A percentile compares a stretch with the other conserved stretches of the same genome.
These are phyloP conservation scores for Aureobasidium sp. DNA, from an alignment of 2,329 filamentous ascomycete species.

Conservation along the genomic window DNA sequence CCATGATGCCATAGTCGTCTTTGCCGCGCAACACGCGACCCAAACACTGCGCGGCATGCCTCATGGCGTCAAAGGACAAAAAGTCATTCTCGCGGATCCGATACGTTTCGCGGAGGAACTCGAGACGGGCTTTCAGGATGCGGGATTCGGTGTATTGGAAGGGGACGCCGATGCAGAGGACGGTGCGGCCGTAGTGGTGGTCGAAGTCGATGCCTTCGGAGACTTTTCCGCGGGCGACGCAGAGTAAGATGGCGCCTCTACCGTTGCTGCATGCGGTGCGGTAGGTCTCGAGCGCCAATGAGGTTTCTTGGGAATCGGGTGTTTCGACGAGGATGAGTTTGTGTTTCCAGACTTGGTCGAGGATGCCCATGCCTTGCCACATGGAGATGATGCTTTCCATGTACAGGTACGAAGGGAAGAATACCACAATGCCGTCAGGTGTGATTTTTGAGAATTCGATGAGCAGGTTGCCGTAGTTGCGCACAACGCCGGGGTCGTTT, in stretches of 20 bases:
- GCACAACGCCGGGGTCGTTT: slow-evolving; percentile 92
- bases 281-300: slow-evolving; percentile 90
- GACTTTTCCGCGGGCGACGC: slow-evolving; percentile 94
- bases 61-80: slow-evolving; percentile 96
- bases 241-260: slow-evolving; percentile 83
- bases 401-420: slow-evolving; percentile 97
- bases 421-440: slow-evolving; percentile 96
- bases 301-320: slow-evolving; percentile 93
- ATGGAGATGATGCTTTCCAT: slow-evolving; percentile 99
- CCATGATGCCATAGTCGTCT: slow-evolving; percentile 99
- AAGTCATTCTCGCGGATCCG: slow-evolving; percentile 97
- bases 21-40: slow-evolving; percentile 92
- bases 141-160: slow-evolving; percentile 98
- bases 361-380: slow-evolving; percentile 98
- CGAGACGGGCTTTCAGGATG: slow-evolving; percentile 88
- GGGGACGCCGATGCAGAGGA: slow-evolving; percentile 91
- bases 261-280: slow-evolving; percentile 97
- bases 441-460: slow-evolving; percentile 95
- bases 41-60: slow-evolving; percentile 94
- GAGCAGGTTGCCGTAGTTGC: slow-evolving; percentile 89
- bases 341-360: slow-evolving; percentile 98
- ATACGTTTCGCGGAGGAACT: slow-evolving; percentile 96
- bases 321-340: slow-evolving; percentile 98
- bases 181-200: slow-evolving; percentile 93
- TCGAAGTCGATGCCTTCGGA: slow-evolving; percentile 99